These are phyloP conservation scores for Noccaea caerulescens DNA, from an alignment of 345 rosid genomes.

Conservation along the genomic window DNA sequence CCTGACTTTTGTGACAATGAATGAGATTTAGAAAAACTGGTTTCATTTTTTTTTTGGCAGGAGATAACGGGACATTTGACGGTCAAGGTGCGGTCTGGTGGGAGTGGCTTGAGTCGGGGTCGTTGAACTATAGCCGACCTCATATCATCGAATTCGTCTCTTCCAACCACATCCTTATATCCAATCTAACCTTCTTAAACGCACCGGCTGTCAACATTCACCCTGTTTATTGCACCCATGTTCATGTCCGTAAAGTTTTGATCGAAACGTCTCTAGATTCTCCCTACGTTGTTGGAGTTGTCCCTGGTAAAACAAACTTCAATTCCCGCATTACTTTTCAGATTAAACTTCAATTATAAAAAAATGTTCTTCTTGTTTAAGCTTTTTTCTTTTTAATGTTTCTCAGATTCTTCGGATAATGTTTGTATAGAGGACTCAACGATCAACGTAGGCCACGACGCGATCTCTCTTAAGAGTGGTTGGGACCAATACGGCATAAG, in stretches of 20 bases:
- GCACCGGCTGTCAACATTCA: constrained; percentile 84
- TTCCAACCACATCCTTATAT: constrained; percentile 64
- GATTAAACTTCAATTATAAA: too few relatives aligned
- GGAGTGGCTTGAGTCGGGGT: constrained; percentile 66
- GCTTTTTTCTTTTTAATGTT: background rate
- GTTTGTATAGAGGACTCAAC: constrained; percentile 85
- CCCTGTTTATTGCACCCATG: constrained; percentile 75
- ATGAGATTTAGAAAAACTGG: background rate
- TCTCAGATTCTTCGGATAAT: constrained; percentile 83
- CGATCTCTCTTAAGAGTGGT: constrained; percentile 84
- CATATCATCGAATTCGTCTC: constrained; percentile 77
- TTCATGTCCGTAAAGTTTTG: constrained; percentile 46
- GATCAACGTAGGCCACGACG: constrained; percentile 72
- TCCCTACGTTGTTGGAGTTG: constrained; percentile 72
- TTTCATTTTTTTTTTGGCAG: constrained; percentile 36
- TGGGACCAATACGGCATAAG: constrained; percentile 95
- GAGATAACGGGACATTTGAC: constrained; percentile 87
- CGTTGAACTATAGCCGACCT: constrained; percentile 87
- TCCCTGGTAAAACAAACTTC: constrained; percentile 57
- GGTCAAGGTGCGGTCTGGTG: constrained; percentile 95
- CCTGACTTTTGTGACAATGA: background rate
- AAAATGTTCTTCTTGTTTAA: too few relatives aligned
- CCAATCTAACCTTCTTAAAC: constrained; percentile 80
- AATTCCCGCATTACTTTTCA: too few relatives aligned
- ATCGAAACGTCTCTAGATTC: constrained; percentile 62